Conservation (phyloP, 2,329 filamentous ascomycete species). For the Trichoderma guizhouense region DNA sequence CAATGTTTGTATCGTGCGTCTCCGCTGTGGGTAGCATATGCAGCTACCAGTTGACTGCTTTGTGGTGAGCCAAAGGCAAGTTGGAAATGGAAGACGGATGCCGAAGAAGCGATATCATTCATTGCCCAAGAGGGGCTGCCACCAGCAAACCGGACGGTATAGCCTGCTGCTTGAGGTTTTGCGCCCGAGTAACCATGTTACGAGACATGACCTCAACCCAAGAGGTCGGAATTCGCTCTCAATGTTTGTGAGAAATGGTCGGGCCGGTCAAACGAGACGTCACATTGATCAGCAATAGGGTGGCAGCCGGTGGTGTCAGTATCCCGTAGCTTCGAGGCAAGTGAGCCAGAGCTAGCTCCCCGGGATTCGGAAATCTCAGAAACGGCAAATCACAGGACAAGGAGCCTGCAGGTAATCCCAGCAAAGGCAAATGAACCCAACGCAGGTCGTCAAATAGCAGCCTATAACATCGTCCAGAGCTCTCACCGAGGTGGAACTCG, state of each 20-base stretch:
- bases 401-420: constrained; percentile 4
- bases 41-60: neutral
- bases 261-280: neutral
- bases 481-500: constrained; percentile 20
- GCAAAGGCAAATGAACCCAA: constrained; percentile 14
- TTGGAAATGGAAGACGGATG: neutral
- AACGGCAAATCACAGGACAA: neutral
- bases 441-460: neutral
- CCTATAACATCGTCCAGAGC: constrained; percentile 9
- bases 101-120: neutral
- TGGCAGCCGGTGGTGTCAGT: neutral
- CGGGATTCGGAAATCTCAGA: neutral
- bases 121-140: neutral
- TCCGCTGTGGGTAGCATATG: constrained; percentile 10
- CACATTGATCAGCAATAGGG: neutral
- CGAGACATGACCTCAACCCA: neutral
- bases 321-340: constrained; percentile 2
- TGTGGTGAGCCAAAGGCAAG: neutral
- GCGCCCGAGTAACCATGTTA: neutral
- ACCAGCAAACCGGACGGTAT: constrained; percentile 4
- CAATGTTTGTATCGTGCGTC: neutral
- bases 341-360: neutral
- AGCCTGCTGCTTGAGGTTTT: neutral
- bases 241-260: neutral
- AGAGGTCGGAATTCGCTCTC: neutral